Evolutionary conservation across 2,329 filamentous ascomycete genomes (phyloP).

Genomic region (Coleophoma eucalyptorum): DNA sequence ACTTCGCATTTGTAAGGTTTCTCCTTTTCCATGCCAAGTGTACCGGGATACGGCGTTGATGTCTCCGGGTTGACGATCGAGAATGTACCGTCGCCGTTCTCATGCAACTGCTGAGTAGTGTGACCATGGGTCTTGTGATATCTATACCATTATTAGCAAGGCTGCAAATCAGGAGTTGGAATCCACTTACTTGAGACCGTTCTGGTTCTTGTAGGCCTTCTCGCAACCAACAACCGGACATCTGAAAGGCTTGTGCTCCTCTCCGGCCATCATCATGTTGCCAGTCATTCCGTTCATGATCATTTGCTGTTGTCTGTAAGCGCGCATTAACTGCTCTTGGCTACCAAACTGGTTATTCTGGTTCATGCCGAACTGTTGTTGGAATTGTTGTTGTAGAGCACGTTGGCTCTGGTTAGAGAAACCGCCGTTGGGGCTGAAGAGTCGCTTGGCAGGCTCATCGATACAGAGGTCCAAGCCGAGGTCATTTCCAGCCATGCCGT

Average conservation of each 20-base stretch:
- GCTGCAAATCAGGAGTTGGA: neutral
- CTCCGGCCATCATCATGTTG: slow-evolving; percentile 56
- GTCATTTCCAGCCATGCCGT: slow-evolving; percentile 35
- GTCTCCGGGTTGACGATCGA: slow-evolving; percentile 98
- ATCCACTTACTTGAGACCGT: slow-evolving; percentile 80
- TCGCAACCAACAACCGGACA: slow-evolving; percentile 98
- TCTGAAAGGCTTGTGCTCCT: slow-evolving; percentile 96
- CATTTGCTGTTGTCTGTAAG: slow-evolving; percentile 58
- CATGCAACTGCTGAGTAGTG: slow-evolving; percentile 92
- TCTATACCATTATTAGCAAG: slow-evolving; percentile 31
- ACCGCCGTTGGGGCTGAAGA: slow-evolving; percentile 81
- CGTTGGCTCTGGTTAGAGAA: slow-evolving; percentile 57
- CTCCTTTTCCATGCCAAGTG: slow-evolving; percentile 99
- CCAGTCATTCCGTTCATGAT: slow-evolving; percentile 23
- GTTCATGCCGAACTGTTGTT: slow-evolving; percentile 68
- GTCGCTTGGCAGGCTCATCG: slow-evolving; percentile 88
- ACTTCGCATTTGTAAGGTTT: slow-evolving; percentile 98
- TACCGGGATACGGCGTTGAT: slow-evolving; percentile 89
- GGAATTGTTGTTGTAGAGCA: slow-evolving; percentile 56
- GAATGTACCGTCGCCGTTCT: slow-evolving; percentile 95
- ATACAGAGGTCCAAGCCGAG: slow-evolving; percentile 63
- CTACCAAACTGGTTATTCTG: slow-evolving; percentile 46
- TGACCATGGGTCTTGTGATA: slow-evolving; percentile 83
- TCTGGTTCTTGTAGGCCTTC: slow-evolving; percentile 99
- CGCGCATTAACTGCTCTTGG: slow-evolving; percentile 65